Base-by-base conservation (phyloP, 2,329 filamentous ascomycete genomes). In the Ophiognomonia clavigignenti-juglandacearum region DNA sequence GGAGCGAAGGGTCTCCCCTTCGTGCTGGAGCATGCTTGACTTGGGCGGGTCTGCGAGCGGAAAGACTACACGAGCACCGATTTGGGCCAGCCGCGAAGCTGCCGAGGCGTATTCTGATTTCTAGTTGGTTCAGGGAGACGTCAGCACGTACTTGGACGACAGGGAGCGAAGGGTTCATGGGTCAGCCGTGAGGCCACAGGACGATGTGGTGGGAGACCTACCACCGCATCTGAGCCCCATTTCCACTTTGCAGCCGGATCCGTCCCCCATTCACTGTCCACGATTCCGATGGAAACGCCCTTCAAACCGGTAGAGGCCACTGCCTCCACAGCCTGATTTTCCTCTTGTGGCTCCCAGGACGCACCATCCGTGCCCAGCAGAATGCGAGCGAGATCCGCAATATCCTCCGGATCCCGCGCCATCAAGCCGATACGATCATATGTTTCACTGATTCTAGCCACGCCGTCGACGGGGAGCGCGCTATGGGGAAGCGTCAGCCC, bases 401-500 rank as follows among this genome's bases (percentile, higher is more conserved):
- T 31, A 45, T 58, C 59, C 4, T 7, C 18, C 9, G 54, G 45
- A 13, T 56, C 46, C 18, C 52, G 51, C 7, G 58, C 54, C 56
- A 60, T 60, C 13, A 46, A 36, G 20, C 58, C 57, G 10, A 59
- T 41, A 1, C 46, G 47, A 32, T 61, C 56, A n/a, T 53, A 56
- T 7, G 50, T 48, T 18, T 46, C 35, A 18, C 50, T 53, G 20
- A 57, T 39, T 35, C 37, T 51, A 14, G 39, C 51, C 11, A 57
- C 41, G 3, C 55, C 53, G 6, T 53, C 55, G 2, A 43, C 42
- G 5, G 53, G 43, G 0, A 50, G 43, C 6, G 50, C 50, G 22
- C 48, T 43, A n/a, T 42, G 43, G 18, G 53, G 53, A 13, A 53
- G 23, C 41, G 68, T 69, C 27, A 70, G 43, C 6, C 63, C 64